Evolutionary conservation across 495 filamentous ascomycete species (phyloP).

Genomic region (Articulospora tetracladia): DNA sequence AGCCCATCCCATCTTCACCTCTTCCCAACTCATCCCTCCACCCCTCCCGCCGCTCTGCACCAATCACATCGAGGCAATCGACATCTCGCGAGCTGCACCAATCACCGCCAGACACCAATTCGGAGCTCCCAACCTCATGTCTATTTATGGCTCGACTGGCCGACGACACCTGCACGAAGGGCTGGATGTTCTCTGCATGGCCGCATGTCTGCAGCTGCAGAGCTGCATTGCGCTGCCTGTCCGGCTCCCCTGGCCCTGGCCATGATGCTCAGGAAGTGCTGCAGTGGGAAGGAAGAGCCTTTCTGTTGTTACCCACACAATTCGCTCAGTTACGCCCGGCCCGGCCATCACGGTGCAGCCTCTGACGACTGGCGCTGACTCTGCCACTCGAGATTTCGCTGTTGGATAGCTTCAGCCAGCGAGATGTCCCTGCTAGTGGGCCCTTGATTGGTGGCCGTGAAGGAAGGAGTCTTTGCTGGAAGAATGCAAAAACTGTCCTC

Average conservation of each 20-base stretch:
- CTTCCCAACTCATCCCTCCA: too few species aligned
- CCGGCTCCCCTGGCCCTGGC: too few species aligned
- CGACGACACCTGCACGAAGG: neutral
- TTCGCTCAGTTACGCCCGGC: neutral
- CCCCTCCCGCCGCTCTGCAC: neutral
- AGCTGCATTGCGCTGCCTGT: too few species aligned
- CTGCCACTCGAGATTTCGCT: too few species aligned
- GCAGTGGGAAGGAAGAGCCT: too few species aligned
- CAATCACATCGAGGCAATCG: neutral
- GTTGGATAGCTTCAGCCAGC: too few species aligned
- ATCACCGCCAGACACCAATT: neutral
- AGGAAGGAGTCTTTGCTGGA: neutral
- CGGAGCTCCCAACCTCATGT: neutral
- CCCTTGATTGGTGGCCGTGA: neutral
- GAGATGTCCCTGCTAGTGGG: neutral
- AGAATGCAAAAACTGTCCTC: too few species aligned
- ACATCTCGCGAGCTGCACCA: neutral
- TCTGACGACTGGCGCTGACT: too few species aligned
- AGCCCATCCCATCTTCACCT: too few species aligned
- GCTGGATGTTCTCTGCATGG: too few species aligned
- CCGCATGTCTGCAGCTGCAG: too few species aligned
- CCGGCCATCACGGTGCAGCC: neutral
- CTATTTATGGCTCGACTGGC: neutral
- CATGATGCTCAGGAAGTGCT: too few species aligned
- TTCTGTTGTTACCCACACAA: neutral